Evolutionary conservation across 257 asterid genomes (phyloP), one percentile per base, ranked within the genome.

Genomic region (Primulina tabacum): DNA sequence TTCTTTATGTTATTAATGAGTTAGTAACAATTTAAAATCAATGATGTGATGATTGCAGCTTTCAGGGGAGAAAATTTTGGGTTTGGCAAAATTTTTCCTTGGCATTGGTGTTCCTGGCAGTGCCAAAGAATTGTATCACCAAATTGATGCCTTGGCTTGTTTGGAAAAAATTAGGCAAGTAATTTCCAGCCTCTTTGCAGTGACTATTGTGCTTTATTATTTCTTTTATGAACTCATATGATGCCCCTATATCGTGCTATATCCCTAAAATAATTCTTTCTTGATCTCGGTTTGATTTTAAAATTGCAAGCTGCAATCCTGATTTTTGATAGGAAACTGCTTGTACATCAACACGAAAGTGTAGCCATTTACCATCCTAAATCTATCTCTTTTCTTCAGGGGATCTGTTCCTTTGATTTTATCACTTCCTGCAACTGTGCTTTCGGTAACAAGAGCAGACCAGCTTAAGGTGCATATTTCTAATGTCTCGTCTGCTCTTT

Each of bases 61-160:
- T 78, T 96, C 97, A 35, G 96, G 90, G 60, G 99, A 94, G 24
- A 91, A 89, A 75, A 66, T 90, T 71, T 74, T 84, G 82, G 95
- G 99, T 62, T 85, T 94, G 81, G 97, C 96, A 2, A 94, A 86
- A 73, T 88, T 89, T 75, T 88, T 93, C 75, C 96, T 93, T 78
- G 92, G 92, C 33, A 64, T 85, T 81, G 99, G 95, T 81, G 71
- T 82, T 80, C 99, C 99, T 10, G 96, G 96, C 50, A 84, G 82
- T 73, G 84, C 81, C 60, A 83, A 86, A 81, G 99, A 90, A 79
- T 70, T 94, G 79, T 90, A 77, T 81, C 70, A 86, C 87, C 99
- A 94, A 82, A 79, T 88, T 65, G 90, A 83, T 83, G 95, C 97
- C 60, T 78, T 90, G 84, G 86, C 84, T 62, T 84, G 81, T 83